Conservation (phyloP, 192 early-diverging fungal species). For the Jimgerdemannia flammicorona region DNA sequence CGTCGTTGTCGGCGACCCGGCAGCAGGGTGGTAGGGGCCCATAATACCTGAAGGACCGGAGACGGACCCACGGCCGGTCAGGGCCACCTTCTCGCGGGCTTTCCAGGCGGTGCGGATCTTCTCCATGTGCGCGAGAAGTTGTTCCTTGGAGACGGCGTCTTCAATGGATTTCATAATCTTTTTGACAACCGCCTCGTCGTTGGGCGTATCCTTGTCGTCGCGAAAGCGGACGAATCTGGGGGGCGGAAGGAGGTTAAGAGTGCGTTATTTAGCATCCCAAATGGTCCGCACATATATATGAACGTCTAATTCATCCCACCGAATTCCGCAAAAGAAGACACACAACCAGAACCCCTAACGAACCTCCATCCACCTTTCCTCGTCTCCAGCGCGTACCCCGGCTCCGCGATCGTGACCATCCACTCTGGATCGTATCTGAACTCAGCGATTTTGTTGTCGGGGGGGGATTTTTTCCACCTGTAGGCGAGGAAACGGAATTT, state of each 20-base stretch:
- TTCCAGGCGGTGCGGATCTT: slow-evolving; percentile 33
- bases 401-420: slow-evolving; percentile 47
- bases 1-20: neutral
- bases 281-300: neutral
- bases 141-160: slow-evolving; percentile 48
- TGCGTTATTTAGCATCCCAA: neutral
- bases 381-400: slow-evolving; percentile 39
- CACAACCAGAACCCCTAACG: neutral
- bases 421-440: slow-evolving; percentile 52
- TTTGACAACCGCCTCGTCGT: slow-evolving; percentile 47
- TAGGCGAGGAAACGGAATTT: neutral
- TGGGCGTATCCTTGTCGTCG: slow-evolving; percentile 58
- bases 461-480: slow-evolving; percentile 46
- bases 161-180: slow-evolving; percentile 38
- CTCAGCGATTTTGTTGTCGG: slow-evolving; percentile 46
- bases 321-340: neutral
- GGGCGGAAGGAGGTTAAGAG: neutral
- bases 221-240: slow-evolving; percentile 44
- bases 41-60: neutral
- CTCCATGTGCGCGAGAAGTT: slow-evolving; percentile 29
- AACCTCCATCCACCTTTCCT: slow-evolving; percentile 52
- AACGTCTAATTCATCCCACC: neutral
- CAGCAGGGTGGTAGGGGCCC: too few species aligned
- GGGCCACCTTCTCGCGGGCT: slow-evolving; percentile 23
- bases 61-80: neutral